Base-by-base conservation (phyloP, 2,329 filamentous ascomycete genomes). In the Colletotrichum liaoningense region DNA sequence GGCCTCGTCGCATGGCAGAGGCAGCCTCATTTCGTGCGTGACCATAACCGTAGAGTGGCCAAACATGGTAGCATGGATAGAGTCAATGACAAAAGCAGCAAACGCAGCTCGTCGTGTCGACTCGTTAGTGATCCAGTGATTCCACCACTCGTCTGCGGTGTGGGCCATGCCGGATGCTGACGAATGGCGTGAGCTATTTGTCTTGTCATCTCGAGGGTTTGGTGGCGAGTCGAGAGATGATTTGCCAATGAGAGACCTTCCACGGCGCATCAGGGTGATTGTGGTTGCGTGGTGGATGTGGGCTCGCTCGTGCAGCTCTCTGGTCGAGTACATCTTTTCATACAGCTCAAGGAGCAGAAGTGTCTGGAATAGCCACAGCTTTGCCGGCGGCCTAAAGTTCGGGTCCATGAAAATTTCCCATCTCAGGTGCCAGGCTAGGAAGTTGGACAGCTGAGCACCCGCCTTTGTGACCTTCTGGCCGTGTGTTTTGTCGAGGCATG, bases 271-370 rank as follows among this genome's bases (percentile, higher is more conserved):
- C 72, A 98, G 86, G 0, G 95, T 98, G 75, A 99, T 91, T 0
- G 95, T 98, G 0, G 96, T 98, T 16, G 96, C 96, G 80, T 99
- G 97, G 79, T 98, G 96, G 58, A 98, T 98, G 78, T 98, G 96
- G 1, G 96, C 96, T 76, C 97, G 90, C 83, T 99, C 97, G 82
- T 99, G 97, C 38, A 98, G 86, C 72, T 94, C 93, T 75, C 95
- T 90, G 0, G 96, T 98, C 52, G 95, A 97, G 81, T 96, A 98
- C 93, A 98, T 97, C 87, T 99, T 99, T 84, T 99, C 97, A 79
- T 97, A 98, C 0, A 98, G 86, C 81, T 99, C 97, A 14, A 98
- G 88, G 5, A 98, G 88, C 5, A 98, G 86, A 64, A 98, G 85
- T 1, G 96, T 93, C 81, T 98, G 97, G 84, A 98, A 98, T 0